Conservation (phyloP, 2,329 filamentous ascomycete genomes). For the Pseudopithomyces maydicus region DNA sequence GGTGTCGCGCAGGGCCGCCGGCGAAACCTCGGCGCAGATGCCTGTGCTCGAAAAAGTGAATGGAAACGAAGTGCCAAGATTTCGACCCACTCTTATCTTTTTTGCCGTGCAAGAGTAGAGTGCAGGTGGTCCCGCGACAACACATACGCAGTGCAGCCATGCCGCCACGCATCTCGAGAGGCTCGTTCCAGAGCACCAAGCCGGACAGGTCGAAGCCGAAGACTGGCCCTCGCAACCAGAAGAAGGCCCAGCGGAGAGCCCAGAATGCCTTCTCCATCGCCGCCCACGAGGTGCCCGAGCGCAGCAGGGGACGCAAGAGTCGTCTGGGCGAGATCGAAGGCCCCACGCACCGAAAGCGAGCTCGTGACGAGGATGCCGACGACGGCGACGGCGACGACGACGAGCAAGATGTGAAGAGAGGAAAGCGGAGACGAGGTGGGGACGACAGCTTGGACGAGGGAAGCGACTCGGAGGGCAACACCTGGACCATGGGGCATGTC, state of each 20-base stretch:
- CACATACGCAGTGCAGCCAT: constrained; percentile 36
- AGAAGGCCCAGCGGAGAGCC: constrained; percentile 58
- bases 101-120: constrained; percentile 1
- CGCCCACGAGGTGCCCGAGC: constrained; percentile 60
- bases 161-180: constrained; percentile 52
- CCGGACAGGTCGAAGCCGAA: constrained; percentile 35
- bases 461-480: constrained; percentile 83
- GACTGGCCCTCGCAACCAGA: constrained; percentile 42
- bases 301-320: constrained; percentile 59
- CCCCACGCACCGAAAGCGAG: constrained; percentile 46
- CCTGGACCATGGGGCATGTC: constrained; percentile 78
- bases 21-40: constrained; percentile 13
- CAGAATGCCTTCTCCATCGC: constrained; percentile 70
- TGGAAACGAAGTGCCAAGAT: constrained; percentile 30
- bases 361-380: constrained; percentile 56
- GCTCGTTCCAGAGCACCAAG: constrained; percentile 37
- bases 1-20: constrained; percentile 8
- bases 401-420: constrained; percentile 38
- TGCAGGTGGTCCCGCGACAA: not conserved
- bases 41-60: constrained; percentile 9
- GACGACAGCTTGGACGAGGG: constrained; percentile 70
- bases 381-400: constrained; percentile 35
- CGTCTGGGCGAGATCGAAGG: constrained; percentile 62
- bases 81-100: constrained; percentile 21
- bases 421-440: constrained; percentile 24